Percentiles rank a stretch among this genome's conserved stretches.
Conservation (phyloP, 177 flowering plant species). For the Vitis hybrid region DNA sequence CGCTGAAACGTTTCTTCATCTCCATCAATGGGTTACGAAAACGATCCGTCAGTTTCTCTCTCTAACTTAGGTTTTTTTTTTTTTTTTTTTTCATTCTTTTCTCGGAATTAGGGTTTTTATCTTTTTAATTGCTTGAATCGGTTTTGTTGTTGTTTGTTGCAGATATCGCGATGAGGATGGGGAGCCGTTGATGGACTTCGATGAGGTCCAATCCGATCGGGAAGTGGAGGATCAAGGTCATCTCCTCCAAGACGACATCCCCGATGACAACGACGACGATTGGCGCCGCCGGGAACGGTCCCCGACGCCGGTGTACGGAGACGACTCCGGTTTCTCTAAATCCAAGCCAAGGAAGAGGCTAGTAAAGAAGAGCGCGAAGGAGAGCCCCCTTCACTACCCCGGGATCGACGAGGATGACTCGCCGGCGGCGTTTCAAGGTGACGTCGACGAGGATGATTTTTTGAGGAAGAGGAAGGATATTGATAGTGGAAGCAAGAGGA, state of each 20-base stretch:
- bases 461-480: slow-evolving; percentile 37
- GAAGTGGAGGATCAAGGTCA: slow-evolving; percentile 14
- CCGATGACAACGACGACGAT: slow-evolving; percentile 22
- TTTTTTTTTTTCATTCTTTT: background rate
- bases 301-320: slow-evolving; percentile 63
- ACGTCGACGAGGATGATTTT: slow-evolving; percentile 18
- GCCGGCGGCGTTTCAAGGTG: slow-evolving; percentile 21
- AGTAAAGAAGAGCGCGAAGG: slow-evolving; percentile 51
- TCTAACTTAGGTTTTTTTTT: background rate
- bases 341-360: slow-evolving; percentile 72
- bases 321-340: slow-evolving; percentile 23
- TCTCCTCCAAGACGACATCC: slow-evolving; percentile 9
- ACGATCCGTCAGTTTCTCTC: slow-evolving; percentile 48
- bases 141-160: slow-evolving; percentile 7
- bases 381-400: slow-evolving; percentile 8
- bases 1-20: too few relatives aligned
- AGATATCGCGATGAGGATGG: slow-evolving; percentile 89
- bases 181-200: slow-evolving; percentile 82
- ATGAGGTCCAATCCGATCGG: slow-evolving; percentile 33
- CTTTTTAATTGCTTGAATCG: background rate
- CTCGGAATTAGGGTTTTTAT: slow-evolving; percentile 21
- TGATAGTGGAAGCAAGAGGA: slow-evolving; percentile 29
- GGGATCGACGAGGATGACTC: slow-evolving; percentile 33
- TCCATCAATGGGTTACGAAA: slow-evolving; percentile 48
- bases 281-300: slow-evolving; percentile 49